phyloP scores from a whole-genome alignment of 306 rosid species.

The Trifolium repens region DNA sequence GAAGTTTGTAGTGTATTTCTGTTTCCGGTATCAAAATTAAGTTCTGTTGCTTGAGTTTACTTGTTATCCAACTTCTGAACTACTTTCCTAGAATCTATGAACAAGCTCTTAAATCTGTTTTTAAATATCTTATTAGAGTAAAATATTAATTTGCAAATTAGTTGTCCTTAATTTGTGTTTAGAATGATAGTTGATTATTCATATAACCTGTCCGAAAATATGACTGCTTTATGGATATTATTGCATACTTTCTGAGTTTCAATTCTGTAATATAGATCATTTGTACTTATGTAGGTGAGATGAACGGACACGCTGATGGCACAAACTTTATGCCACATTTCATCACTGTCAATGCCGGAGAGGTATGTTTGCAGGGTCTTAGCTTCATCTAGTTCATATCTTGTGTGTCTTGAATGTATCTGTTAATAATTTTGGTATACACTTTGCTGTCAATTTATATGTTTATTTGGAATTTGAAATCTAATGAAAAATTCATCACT shows the following conservation, averaged over 20 bases:
- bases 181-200: too few species aligned
- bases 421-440: not conserved
- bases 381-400: slow-evolving; percentile 17
- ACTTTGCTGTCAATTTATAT: not conserved
- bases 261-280: slow-evolving; percentile 31
- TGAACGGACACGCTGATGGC: slow-evolving; percentile 57
- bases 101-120: not conserved
- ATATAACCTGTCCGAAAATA: too few species aligned
- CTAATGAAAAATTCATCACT: not conserved
- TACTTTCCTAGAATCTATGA: slow-evolving; percentile 6
- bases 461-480: too few species aligned
- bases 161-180: too few species aligned
- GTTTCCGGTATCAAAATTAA: slow-evolving; percentile 18
- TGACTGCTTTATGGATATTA: not conserved
- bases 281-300: slow-evolving; percentile 58
- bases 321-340: slow-evolving; percentile 80
- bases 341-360: slow-evolving; percentile 74
- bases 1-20: slow-evolving; percentile 7
- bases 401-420: not conserved
- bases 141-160: too few species aligned
- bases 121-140: not conserved
- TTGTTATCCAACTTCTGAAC: slow-evolving; percentile 11
- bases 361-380: slow-evolving; percentile 61
- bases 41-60: slow-evolving; percentile 23
- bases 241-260: slow-evolving; percentile 5